These are phyloP conservation scores for Fusarium marasasianum DNA, from an alignment of 2,329 filamentous ascomycete species.

Conservation along the genomic window DNA sequence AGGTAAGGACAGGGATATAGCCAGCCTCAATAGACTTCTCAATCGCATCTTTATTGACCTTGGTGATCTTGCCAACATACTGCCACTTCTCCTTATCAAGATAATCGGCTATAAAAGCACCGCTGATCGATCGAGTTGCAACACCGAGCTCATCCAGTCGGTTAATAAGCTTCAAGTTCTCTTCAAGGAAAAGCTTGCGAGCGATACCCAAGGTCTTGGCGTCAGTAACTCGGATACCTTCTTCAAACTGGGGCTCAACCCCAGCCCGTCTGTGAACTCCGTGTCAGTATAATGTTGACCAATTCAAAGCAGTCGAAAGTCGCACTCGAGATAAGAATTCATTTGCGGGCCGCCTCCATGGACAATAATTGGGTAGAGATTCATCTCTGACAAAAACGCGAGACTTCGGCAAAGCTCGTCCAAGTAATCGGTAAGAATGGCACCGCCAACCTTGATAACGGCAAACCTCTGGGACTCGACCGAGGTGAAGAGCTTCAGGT, in stretches of 20 bases:
- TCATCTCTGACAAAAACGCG: conserved; percentile 92
- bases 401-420: conserved; percentile 90
- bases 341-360: conserved; percentile 96
- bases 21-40: conserved; percentile 91
- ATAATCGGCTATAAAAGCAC: conserved; percentile 93
- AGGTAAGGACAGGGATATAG: conserved; percentile 92
- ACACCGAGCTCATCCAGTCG: conserved; percentile 90
- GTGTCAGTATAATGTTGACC: neutral
- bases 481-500: conserved; percentile 95
- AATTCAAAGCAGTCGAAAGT: neutral
- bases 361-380: conserved; percentile 93
- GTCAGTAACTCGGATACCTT: conserved; percentile 95
- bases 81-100: conserved; percentile 97
- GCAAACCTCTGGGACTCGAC: conserved; percentile 97
- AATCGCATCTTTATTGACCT: conserved; percentile 89
- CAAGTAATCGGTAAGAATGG: conserved; percentile 93
- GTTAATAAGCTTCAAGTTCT: conserved; percentile 82
- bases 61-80: conserved; percentile 93
- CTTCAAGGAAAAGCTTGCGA: conserved; percentile 90
- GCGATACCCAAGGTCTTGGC: conserved; percentile 93
- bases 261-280: conserved; percentile 63
- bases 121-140: conserved; percentile 86
- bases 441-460: conserved; percentile 97
- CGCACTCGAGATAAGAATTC: conserved; percentile 82
- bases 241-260: conserved; percentile 94